phyloP scores from a whole-genome alignment of 768 basidiomycete species.

The Vishniacozyma victoriae region DNA sequence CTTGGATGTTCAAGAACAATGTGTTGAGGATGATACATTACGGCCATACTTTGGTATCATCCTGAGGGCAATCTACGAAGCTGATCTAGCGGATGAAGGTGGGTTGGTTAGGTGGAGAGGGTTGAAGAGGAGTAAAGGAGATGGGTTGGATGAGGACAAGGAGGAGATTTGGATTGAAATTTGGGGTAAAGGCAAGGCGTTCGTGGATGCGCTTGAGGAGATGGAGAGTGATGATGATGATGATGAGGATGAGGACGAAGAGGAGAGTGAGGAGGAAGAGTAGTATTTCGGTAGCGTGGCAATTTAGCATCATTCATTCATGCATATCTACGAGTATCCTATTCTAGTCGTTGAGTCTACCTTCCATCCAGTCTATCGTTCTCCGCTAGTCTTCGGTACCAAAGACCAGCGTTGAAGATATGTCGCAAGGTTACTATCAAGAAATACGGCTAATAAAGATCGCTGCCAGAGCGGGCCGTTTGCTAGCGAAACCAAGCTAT shows the following conservation, averaged over 20 bases:
- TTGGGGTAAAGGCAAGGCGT: slow-evolving; percentile 32
- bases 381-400: neutral
- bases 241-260: slow-evolving; percentile 44
- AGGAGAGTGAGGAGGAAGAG: slow-evolving; percentile 44
- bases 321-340: neutral
- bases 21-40: slow-evolving; percentile 52
- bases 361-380: neutral
- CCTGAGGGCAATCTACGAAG: slow-evolving; percentile 78
- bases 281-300: slow-evolving; percentile 2
- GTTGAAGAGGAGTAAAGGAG: slow-evolving; percentile 50
- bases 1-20: slow-evolving; percentile 49
- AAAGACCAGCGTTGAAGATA: neutral
- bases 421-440: slow-evolving; percentile 47
- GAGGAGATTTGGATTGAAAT: slow-evolving; percentile 36
- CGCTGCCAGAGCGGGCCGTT: slow-evolving; percentile 23
- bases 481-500: slow-evolving; percentile 44
- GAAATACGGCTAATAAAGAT: slow-evolving; percentile 39
- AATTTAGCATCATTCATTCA: neutral
- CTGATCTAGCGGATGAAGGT: slow-evolving; percentile 85
- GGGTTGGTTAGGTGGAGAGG: slow-evolving; percentile 83
- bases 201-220: slow-evolving; percentile 39
- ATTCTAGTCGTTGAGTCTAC: too few relatives aligned
- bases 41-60: slow-evolving; percentile 74
- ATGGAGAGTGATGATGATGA: slow-evolving; percentile 39
- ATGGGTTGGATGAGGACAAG: slow-evolving; percentile 64